Evolutionary conservation across 176 grass and related monocot genomes (phyloP).

Genomic region (Urochloa ruziziensis): DNA sequence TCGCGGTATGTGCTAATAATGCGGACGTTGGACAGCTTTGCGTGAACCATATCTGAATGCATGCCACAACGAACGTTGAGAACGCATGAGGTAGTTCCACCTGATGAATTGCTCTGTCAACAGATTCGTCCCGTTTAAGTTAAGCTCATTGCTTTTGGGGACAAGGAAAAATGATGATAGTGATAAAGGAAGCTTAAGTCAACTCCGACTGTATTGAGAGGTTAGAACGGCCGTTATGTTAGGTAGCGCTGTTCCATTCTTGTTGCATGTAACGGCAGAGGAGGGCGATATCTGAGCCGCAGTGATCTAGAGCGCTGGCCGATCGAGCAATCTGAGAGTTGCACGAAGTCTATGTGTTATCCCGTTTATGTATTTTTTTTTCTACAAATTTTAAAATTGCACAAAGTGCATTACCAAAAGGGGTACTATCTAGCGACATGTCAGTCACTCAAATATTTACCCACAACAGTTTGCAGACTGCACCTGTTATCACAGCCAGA

Average conservation of each 20-base stretch:
- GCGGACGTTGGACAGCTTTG: slow-evolving; percentile 18
- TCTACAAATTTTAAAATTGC: background rate
- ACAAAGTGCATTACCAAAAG: background rate
- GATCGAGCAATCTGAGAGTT: no score
- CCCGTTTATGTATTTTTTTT: background rate
- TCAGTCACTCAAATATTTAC: background rate
- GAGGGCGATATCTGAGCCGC: background rate
- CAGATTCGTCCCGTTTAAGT: slow-evolving; percentile 40
- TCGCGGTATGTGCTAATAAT: background rate
- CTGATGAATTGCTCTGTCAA: slow-evolving; percentile 7
- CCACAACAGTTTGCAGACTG: background rate
- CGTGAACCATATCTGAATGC: background rate
- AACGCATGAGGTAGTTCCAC: slow-evolving; percentile 30
- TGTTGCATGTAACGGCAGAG: background rate
- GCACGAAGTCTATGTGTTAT: no score
- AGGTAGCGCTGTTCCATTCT: background rate
- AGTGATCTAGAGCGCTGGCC: background rate
- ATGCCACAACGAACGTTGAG: slow-evolving; percentile 37
- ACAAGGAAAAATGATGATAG: no score
- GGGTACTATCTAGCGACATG: background rate
- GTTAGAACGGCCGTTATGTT: background rate
- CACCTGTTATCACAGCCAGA: no score
- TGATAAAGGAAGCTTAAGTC: no score
- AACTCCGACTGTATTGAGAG: background rate
- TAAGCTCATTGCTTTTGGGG: slow-evolving; percentile 20